Percentiles rank a stretch among this genome's conserved stretches.
Conservation (phyloP, 441 rosid genomes). For the Erysimum cheiri region DNA sequence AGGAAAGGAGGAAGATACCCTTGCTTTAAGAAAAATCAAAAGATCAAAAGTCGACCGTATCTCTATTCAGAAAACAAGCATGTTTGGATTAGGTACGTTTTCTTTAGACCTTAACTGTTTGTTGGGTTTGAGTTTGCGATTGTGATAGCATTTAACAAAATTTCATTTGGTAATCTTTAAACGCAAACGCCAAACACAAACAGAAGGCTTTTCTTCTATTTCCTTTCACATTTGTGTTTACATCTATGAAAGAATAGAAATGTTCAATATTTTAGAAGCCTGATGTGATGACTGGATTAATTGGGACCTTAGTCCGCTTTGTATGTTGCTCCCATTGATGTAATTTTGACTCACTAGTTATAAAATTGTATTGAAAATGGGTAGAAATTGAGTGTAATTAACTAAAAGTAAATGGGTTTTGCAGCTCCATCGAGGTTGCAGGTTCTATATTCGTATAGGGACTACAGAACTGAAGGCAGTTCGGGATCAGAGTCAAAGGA, state of each 20-base stretch:
- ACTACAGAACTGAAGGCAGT: conserved; percentile 81
- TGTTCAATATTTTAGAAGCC: neutral
- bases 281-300: neutral
- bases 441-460: conserved; percentile 76
- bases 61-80: conserved; percentile 79
- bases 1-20: conserved; percentile 71
- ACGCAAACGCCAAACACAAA: neutral
- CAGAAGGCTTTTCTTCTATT: neutral
- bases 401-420: neutral
- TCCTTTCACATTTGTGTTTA: conserved; percentile 3
- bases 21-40: conserved; percentile 59
- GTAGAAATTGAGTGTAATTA: neutral
- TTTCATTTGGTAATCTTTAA: neutral
- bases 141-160: neutral
- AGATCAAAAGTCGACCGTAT: conserved; percentile 72
- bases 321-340: neutral
- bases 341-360: neutral
- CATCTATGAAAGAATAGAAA: neutral
- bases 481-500: conserved; percentile 80
- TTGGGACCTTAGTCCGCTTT: neutral
- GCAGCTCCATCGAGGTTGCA: conserved; percentile 88
- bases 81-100: conserved; percentile 86
- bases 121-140: neutral
- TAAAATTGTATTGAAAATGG: neutral
- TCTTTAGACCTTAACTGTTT: neutral